A percentile compares a stretch with the other conserved stretches of the same genome.
Conservation (phyloP, 139 green algal genomes). For the Picochlorum sp. region DNA sequence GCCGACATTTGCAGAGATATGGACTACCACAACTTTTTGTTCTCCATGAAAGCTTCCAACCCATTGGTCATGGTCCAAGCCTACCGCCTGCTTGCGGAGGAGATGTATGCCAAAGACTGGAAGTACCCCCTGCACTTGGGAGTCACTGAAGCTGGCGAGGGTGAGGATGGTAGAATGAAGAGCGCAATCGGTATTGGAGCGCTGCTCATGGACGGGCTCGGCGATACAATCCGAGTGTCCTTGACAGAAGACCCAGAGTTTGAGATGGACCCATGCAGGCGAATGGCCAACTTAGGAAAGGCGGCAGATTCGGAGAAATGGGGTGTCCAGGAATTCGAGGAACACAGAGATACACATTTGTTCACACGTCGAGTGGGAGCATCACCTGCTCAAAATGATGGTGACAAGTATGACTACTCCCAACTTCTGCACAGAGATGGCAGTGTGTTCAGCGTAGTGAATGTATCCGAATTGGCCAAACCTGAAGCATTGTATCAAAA, state of each 20-base stretch:
- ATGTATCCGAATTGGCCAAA: slow-evolving; percentile 37
- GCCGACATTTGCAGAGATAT: slow-evolving; percentile 90
- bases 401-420: slow-evolving; percentile 76
- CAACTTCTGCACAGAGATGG: slow-evolving; percentile 82
- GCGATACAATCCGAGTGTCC: slow-evolving; percentile 96
- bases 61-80: slow-evolving; percentile 93
- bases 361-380: slow-evolving; percentile 71
- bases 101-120: slow-evolving; percentile 87
- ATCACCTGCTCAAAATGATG: slow-evolving; percentile 67
- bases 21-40: slow-evolving; percentile 99
- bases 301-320: slow-evolving; percentile 42
- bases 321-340: slow-evolving; percentile 77
- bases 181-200: slow-evolving; percentile 94
- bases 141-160: slow-evolving; percentile 79
- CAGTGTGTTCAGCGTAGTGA: slow-evolving; percentile 52
- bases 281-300: slow-evolving; percentile 71
- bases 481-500: slow-evolving; percentile 58
- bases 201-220: slow-evolving; percentile 94
- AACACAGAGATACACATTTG: slow-evolving; percentile 73
- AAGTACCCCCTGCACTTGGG: slow-evolving; percentile 98
- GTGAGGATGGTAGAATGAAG: slow-evolving; percentile 98
- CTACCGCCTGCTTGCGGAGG: slow-evolving; percentile 89
- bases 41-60: slow-evolving; percentile 99
- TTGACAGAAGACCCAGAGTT: slow-evolving; percentile 93
- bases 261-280: slow-evolving; percentile 91